Evolutionary conservation across 1,139 yeast genomes (phyloP), one percentile per base, ranked within the genome.

Genomic region (Taiozyma sp.): DNA sequence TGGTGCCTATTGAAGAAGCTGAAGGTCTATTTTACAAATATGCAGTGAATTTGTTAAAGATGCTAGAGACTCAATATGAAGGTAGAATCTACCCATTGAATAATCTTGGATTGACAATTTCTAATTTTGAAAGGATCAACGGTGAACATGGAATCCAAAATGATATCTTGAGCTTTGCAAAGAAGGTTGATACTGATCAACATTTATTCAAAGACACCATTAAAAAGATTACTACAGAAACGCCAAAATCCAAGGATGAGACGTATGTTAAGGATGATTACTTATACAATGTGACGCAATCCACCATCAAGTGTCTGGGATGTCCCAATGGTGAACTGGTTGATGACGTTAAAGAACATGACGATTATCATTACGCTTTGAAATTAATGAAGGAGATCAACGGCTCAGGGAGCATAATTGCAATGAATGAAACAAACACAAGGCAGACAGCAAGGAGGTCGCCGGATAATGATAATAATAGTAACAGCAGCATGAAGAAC

Each of bases 121-220:
- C 84, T 1, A 80, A 79, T 51, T 81, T 87, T 62, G 79, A 75
- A 23, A 70, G 72, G 10, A 70, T 70, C 38, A 72, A 55, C 36
- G 72, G 71, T 34, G 70, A 47, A 3, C 44, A 55, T 23, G 43
- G 43, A 5, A 14, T 13, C 6, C 30, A 40, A 40, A 46, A 52
- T 3, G 57, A 54, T 45, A 59, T 59, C 16, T 47, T 59, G 53
- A 54, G 50, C 12, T 58, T 59, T 49, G 48, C 55, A 6, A 58
- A 53, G 43, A 60, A 54, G 34, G 41, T 38, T 38, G 41, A 38
- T 38, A 19, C 19, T 38, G 41, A 19, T 38, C 54, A 52, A 4
- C 54, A 54, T 44, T 41, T 23, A 24, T 24, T 51, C 2, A 34
- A 49, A 5, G 51, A 51, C 22, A 51, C 50, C 1, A 51, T 56